Conservation (phyloP, 75 land plant genomes). For the Cryptomeria japonica region DNA sequence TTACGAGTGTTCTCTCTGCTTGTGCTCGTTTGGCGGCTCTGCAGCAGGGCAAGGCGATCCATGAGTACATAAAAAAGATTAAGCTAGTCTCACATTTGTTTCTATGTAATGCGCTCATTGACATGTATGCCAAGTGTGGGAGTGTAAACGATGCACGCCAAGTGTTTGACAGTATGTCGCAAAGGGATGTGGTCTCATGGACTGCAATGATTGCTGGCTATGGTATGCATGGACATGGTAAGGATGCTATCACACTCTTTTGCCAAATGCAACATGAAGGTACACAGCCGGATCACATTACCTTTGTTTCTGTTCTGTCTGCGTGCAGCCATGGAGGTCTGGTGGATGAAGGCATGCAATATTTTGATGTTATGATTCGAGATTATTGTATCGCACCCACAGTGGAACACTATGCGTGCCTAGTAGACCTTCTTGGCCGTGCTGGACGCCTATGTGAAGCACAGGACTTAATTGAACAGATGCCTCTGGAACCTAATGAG, state of each 20-base stretch:
- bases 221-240: slow-evolving; percentile 13
- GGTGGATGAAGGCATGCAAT: slow-evolving; percentile 19
- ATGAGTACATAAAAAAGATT: not conserved
- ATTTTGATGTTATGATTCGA: slow-evolving; percentile 21
- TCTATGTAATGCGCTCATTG: slow-evolving; percentile 5
- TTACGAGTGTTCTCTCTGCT: slow-evolving; percentile 11
- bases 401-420: slow-evolving; percentile 35
- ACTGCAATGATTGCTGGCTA: slow-evolving; percentile 25
- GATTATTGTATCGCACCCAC: slow-evolving; percentile 14
- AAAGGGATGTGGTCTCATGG: slow-evolving; percentile 21
- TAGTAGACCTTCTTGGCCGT: slow-evolving; percentile 34
- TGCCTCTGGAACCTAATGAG: slow-evolving; percentile 11
- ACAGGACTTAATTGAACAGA: slow-evolving; percentile 11
- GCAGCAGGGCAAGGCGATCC: slow-evolving; percentile 7
- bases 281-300: slow-evolving; percentile 21
- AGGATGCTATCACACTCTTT: not conserved
- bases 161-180: slow-evolving; percentile 10
- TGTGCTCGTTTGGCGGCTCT: slow-evolving; percentile 6
- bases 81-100: not conserved
- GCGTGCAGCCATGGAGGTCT: slow-evolving; percentile 36
- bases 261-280: slow-evolving; percentile 4
- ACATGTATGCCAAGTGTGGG: slow-evolving; percentile 34
- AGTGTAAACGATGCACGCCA: slow-evolving; percentile 11
- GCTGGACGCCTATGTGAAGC: slow-evolving; percentile 34
- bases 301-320: slow-evolving; percentile 31